phyloP scores from a whole-genome alignment of 1,139 yeast genomes.

The Trichomonascaceae sp. region DNA sequence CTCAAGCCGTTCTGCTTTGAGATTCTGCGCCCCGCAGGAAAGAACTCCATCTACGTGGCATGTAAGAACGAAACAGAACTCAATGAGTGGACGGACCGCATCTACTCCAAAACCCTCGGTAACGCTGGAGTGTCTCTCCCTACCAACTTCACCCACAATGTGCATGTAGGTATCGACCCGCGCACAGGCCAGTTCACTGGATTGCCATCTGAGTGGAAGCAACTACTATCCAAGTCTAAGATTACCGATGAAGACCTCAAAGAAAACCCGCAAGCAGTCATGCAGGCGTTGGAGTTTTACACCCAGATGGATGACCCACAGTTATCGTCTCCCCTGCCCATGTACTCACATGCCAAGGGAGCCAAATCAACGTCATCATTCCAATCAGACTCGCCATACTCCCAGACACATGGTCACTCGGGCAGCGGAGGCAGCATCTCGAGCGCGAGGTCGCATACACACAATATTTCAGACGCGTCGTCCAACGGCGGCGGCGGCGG shows the following conservation, averaged over 20 bases:
- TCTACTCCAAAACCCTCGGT: slow-evolving; percentile 79
- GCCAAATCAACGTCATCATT: not conserved
- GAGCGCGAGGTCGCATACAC: not conserved
- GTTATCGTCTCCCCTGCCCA: slow-evolving; percentile 1
- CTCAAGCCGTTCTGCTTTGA: slow-evolving; percentile 66
- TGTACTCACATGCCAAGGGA: too few species aligned
- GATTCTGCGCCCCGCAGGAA: slow-evolving; percentile 42
- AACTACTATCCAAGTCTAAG: slow-evolving; percentile 29
- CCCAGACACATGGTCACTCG: not conserved
- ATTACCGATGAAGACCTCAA: slow-evolving; percentile 34
- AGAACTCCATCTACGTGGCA: slow-evolving; percentile 59
- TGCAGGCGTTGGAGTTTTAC: slow-evolving; percentile 87
- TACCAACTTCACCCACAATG: slow-evolving; percentile 33
- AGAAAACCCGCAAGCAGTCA: slow-evolving; percentile 37
- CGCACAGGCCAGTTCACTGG: slow-evolving; percentile 34
- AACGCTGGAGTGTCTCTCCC: slow-evolving; percentile 49
- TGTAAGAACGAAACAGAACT: slow-evolving; percentile 71
- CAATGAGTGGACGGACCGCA: slow-evolving; percentile 85
- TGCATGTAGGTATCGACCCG: slow-evolving; percentile 36
- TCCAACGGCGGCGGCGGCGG: not conserved
- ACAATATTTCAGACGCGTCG: not conserved
- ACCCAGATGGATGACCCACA: slow-evolving; percentile 8
- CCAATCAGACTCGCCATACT: not conserved
- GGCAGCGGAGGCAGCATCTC: not conserved
- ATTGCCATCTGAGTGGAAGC: slow-evolving; percentile 33